Conservation (phyloP, 306 rosid genomes). For the Quercus robur region DNA sequence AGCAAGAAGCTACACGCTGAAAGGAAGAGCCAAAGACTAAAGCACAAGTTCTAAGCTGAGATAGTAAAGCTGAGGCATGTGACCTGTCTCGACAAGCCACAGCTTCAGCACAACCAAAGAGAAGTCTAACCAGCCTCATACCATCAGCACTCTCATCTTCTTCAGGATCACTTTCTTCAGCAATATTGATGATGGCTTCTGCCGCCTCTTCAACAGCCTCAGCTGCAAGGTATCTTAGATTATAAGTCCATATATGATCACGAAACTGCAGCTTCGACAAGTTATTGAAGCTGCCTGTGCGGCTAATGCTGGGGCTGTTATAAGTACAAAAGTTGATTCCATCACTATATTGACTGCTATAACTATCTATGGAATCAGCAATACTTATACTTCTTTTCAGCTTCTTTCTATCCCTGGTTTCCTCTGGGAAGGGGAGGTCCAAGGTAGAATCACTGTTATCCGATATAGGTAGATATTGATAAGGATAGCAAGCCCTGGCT, state of each 20-base stretch:
- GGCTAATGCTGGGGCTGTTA: slow-evolving; percentile 14
- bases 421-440: slow-evolving; percentile 32
- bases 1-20: slow-evolving; percentile 88
- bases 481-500: slow-evolving; percentile 21
- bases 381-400: slow-evolving; percentile 29
- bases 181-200: slow-evolving; percentile 19
- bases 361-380: slow-evolving; percentile 19
- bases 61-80: slow-evolving; percentile 57
- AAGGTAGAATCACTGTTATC: slow-evolving; percentile 7
- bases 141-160: slow-evolving; percentile 65
- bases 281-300: slow-evolving; percentile 34
- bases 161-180: slow-evolving; percentile 24
- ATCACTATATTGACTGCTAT: not conserved
- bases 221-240: slow-evolving; percentile 55
- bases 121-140: slow-evolving; percentile 84
- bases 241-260: slow-evolving; percentile 65
- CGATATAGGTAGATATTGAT: slow-evolving; percentile 15
- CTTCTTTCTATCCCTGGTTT: slow-evolving; percentile 44
- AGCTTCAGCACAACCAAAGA: slow-evolving; percentile 85
- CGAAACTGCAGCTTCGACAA: slow-evolving; percentile 45
- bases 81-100: slow-evolving; percentile 80
- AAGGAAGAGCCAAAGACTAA: slow-evolving; percentile 78
- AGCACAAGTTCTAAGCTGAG: slow-evolving; percentile 62
- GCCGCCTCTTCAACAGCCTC: slow-evolving; percentile 67
- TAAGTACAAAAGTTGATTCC: not conserved